Percentiles rank a stretch among this genome's conserved stretches.
Conservation (phyloP, 306 rosid species). For the Styphnolobium japonicum region DNA sequence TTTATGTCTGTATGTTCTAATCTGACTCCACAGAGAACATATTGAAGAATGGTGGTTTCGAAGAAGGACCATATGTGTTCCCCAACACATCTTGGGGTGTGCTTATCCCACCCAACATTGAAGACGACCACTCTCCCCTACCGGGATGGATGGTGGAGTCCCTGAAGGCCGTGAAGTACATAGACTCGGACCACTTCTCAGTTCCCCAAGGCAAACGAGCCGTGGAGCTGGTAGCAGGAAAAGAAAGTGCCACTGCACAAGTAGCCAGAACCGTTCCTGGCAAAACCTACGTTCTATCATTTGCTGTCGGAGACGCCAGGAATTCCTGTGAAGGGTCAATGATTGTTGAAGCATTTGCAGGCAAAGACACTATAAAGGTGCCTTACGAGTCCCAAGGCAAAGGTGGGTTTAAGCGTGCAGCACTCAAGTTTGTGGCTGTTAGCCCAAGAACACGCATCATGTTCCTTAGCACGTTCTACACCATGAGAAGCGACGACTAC, state of each 20-base stretch:
- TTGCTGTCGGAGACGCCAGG: constrained; percentile 65
- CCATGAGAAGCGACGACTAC: constrained; percentile 70
- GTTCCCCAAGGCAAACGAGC: constrained; percentile 65
- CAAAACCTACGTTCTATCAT: constrained; percentile 49
- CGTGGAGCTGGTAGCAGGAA: constrained; percentile 71
- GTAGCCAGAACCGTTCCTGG: constrained; percentile 58
- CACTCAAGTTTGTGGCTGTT: constrained; percentile 50
- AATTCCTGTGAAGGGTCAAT: constrained; percentile 71
- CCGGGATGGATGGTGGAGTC: constrained; percentile 88
- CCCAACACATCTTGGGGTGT: constrained; percentile 72
- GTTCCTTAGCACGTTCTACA: constrained; percentile 69
- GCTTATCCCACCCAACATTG: constrained; percentile 72
- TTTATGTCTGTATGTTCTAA: too few relatives aligned
- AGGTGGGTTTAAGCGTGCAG: constrained; percentile 66
- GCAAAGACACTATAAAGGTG: constrained; percentile 47
- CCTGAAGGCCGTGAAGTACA: constrained; percentile 73
- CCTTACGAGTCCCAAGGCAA: constrained; percentile 70
- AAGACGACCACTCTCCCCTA: constrained; percentile 74
- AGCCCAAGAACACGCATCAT: constrained; percentile 43
- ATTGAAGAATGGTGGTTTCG: constrained; percentile 59
- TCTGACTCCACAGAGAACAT: constrained; percentile 42
- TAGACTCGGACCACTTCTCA: constrained; percentile 60
- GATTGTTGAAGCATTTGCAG: constrained; percentile 71
- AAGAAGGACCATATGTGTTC: constrained; percentile 62
- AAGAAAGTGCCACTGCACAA: constrained; percentile 75